phyloP scores from a whole-genome alignment of 2,329 filamentous ascomycete genomes.

The Blastomyces gilchristii region DNA sequence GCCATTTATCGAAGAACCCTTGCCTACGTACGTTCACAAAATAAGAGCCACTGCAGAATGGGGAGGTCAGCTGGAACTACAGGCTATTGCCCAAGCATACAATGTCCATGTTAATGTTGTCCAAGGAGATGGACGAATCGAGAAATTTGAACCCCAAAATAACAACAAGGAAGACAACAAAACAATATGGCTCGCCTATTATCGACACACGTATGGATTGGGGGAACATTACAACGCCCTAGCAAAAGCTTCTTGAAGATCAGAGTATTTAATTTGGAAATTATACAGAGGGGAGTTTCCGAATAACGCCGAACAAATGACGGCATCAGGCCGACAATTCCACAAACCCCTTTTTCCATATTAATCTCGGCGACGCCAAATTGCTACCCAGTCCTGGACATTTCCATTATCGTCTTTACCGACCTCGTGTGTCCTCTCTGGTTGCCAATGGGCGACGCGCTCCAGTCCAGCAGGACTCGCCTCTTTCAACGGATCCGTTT shows the following conservation, averaged over 20 bases:
- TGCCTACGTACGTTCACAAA: conserved; percentile 62
- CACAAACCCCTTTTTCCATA: background rate
- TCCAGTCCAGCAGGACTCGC: conserved; percentile 32
- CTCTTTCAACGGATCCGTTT: conserved; percentile 38
- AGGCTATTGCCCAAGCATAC: conserved; percentile 73
- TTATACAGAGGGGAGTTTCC: background rate
- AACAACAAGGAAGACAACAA: conserved; percentile 36
- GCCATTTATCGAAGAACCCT: conserved; percentile 73
- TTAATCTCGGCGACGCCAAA: conserved; percentile 32
- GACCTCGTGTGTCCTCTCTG: conserved; percentile 46
- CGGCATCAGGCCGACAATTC: background rate
- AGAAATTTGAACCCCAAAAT: conserved; percentile 55
- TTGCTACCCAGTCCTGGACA: conserved; percentile 34
- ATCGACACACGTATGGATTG: conserved; percentile 82
- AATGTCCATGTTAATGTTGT: conserved; percentile 72
- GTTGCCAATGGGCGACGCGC: conserved; percentile 46
- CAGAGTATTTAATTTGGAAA: background rate
- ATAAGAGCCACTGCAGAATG: conserved; percentile 85
- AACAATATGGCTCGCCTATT: conserved; percentile 82
- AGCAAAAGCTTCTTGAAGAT: conserved; percentile 35
- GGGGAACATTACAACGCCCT: conserved; percentile 97
- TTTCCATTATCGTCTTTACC: conserved; percentile 39
- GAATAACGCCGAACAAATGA: background rate
- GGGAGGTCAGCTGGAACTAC: conserved; percentile 86
- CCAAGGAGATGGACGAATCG: conserved; percentile 67